Evolutionary conservation across 441 rosid genomes (phyloP), one percentile per base, ranked within the genome.

Genomic region (Mallotus repandus): DNA sequence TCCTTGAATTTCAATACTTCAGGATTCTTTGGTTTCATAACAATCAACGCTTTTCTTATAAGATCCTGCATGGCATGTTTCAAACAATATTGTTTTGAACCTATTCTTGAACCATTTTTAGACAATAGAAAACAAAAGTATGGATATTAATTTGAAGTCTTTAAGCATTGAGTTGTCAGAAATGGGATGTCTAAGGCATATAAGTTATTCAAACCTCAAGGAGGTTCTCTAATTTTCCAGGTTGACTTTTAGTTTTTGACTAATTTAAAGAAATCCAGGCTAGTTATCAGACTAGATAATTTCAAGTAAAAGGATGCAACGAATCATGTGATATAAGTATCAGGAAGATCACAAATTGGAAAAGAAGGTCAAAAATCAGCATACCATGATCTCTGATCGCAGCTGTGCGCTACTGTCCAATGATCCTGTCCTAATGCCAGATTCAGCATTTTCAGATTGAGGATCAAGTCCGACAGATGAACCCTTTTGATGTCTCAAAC

Each of bases 371-470:
- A 59, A 70, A 52, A 66, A 76, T 65, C 62, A 64, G 58, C 80
- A 69, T 84, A 90, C 96, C 89, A 78, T 77, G 66, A 72, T 46
- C 66, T 75, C 45, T 53, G 77, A 82, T 53, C 64, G 64, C 53
- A 72, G 73, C 53, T 74, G 75, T 77, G 55, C 59, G 45, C 78
- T 70, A 70, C 62, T 67, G 22, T 46, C 76, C 72, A 77, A 59
- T 11, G 85, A 79, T n/a, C 74, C 72, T 63, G 74, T 73, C 81
- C 50, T 70, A 76, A 75, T 74, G 60, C 77, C 78, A 63, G 77
- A 63, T 72, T 74, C 53, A 16, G 66, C 63, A 72, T 59, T 77
- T 69, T 68, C 72, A 29, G 80, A 64, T 14, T 59, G 76, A 78
- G 68, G 71, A 57, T 54, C 69, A 41, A 73, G n/a, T 63, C 83